A percentile compares a stretch with the other conserved stretches of the same genome.
These are phyloP conservation scores for Russula emetica DNA, from an alignment of 768 basidiomycete genomes.

Conservation along the genomic window DNA sequence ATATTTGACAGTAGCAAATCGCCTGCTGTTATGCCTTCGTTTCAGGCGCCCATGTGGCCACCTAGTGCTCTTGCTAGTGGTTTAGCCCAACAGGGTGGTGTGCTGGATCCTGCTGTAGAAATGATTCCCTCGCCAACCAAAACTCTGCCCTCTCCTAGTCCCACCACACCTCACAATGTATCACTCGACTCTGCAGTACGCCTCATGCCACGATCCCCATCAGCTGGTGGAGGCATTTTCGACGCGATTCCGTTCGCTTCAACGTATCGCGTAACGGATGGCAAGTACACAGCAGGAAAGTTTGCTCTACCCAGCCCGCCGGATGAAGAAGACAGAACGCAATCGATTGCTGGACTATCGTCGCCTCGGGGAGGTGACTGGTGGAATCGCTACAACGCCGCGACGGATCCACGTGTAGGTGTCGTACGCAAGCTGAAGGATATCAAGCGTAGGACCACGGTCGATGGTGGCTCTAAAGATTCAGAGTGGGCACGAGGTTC, in stretches of 20 bases:
- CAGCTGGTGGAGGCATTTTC: slow-evolving; percentile 40
- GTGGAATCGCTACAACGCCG: slow-evolving; percentile 51
- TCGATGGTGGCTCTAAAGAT: slow-evolving; percentile 38
- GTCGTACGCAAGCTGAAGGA: slow-evolving; percentile 65
- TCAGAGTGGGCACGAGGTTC: slow-evolving; percentile 43
- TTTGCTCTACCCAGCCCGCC: slow-evolving; percentile 66
- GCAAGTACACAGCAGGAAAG: slow-evolving; percentile 72
- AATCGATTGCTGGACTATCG: slow-evolving; percentile 14
- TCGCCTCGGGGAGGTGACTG: slow-evolving; percentile 43
- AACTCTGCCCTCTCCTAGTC: slow-evolving; percentile 40
- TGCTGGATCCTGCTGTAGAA: slow-evolving; percentile 38
- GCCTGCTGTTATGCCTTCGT: slow-evolving; percentile 32
- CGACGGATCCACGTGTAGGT: slow-evolving; percentile 69
- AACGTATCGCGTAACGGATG: slow-evolving; percentile 59
- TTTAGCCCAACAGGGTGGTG: slow-evolving; percentile 26
- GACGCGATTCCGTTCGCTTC: slow-evolving; percentile 73
- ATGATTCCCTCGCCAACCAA: slow-evolving; percentile 49
- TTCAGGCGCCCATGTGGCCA: slow-evolving; percentile 35
- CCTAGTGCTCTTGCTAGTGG: slow-evolving; percentile 28
- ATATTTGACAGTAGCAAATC: slow-evolving; percentile 32
- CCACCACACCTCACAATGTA: slow-evolving; percentile 14
- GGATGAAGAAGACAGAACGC: slow-evolving; percentile 39
- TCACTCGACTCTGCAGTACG: slow-evolving; percentile 28
- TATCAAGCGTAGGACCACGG: slow-evolving; percentile 56
- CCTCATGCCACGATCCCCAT: slow-evolving; percentile 26